Conservation (phyloP, 1,284 basidiomycete genomes). For the Cutaneotrichosporon sp. region DNA sequence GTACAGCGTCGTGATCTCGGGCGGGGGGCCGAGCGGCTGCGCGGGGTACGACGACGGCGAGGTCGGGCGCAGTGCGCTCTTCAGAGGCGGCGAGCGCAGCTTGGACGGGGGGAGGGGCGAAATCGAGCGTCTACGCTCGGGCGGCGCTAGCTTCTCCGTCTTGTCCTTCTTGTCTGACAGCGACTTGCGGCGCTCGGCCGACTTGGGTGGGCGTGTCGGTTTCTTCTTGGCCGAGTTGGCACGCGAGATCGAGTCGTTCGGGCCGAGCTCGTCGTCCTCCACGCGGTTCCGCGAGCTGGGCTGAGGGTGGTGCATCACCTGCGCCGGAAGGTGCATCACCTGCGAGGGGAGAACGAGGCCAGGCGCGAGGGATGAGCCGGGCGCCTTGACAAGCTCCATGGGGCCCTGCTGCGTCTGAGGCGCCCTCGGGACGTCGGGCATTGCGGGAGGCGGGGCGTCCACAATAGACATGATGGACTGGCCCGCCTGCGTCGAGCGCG, state of each 20-base stretch:
- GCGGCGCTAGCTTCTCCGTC: conserved; percentile 1
- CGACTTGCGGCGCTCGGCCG: conserved; percentile 9
- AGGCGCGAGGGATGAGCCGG: conserved; percentile 41
- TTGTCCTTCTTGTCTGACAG: conserved; percentile 16
- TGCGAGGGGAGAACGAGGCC: too few species aligned
- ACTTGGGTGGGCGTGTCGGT: neutral
- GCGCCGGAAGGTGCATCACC: neutral
- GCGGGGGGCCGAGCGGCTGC: conserved; percentile 9
- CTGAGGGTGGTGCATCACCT: neutral
- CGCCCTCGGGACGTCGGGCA: conserved; percentile 53
- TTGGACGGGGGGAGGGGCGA: conserved; percentile 46
- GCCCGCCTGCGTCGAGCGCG: neutral
- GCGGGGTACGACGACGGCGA: conserved; percentile 30
- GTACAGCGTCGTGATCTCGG: conserved; percentile 35
- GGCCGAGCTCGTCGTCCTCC: conserved; percentile 21
- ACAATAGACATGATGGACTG: conserved; percentile 43
- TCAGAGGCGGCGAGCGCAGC: conserved; percentile 47
- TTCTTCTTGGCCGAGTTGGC: conserved; percentile 18
- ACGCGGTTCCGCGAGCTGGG: neutral
- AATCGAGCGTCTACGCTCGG: conserved; percentile 8
- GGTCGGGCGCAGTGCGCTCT: conserved; percentile 49
- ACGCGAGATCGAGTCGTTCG: conserved; percentile 32
- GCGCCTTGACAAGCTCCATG: conserved; percentile 45
- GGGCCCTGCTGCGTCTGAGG: conserved; percentile 39
- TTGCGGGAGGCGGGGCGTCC: conserved; percentile 36